Base-by-base conservation (phyloP, 768 basidiomycete genomes). In the Amanita inopinata region DNA sequence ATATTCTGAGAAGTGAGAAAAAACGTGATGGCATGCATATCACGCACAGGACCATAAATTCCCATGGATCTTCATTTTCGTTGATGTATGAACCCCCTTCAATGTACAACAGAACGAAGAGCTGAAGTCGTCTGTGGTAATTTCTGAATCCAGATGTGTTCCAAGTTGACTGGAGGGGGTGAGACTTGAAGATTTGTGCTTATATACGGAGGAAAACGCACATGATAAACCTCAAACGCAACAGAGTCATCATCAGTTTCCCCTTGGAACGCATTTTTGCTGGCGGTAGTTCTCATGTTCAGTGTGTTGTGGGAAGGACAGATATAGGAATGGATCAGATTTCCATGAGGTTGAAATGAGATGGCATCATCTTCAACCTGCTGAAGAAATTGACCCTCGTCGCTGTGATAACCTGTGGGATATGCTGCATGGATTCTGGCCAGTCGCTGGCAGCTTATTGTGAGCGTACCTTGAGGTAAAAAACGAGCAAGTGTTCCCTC, bases 21-120 rank as follows among this genome's bases (percentile, higher is more conserved):
- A 33, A 14, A 19, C 32, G 35, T 28, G 24, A 34, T 39, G 11
- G 33, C 30, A 6, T 5, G 2, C 17, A 34, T 20, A 22, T 2
- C 12, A 73, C 89, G 45, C 53, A 96, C 85, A 96, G 61, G 1
- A 90, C 67, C 31, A 80, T 74, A 59, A 98, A 97, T 58, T 97
- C 90, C 94, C 94, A 98, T 1, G 73, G 69, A 15, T 91, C 84
- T 56, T 98, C 94, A 4, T 88, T 87, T 50, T 97, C 94, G 53
- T 83, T 77, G 50, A 99, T 88, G 60, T 91, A 98, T 9, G 87
- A 90, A 2, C 93, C 96, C 8, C 76, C 96, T 57, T 99, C 96
- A 53, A 99, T 91, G 62, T 89, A 97, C 4, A 99, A 68, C 43
- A 94, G 58, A 49, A 97, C 89, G 59, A 96, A 97, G 38, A 97